Base-by-base conservation (phyloP, 2,329 filamentous ascomycete species). In the Penicillium sp. region DNA sequence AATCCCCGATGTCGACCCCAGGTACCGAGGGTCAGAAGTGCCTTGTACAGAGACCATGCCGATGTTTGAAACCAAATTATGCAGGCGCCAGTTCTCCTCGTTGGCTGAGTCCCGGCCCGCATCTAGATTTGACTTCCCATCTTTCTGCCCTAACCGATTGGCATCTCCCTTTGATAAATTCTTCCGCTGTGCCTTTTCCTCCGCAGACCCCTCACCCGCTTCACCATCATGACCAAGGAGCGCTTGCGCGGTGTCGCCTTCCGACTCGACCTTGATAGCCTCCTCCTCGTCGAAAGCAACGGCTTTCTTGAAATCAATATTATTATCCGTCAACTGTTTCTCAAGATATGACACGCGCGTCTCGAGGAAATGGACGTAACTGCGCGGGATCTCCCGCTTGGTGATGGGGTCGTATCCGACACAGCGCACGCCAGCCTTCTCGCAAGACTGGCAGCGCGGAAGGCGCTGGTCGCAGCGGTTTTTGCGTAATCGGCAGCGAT, bases 331-430 rank as follows among this genome's bases (percentile, higher is more conserved):
- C 41, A 97, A 79, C 31, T 93, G 73, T 29, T 79, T 79, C 70
- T 97, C 92, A 27, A 97, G 82, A 71, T 93, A 88, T 54, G 84
- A 80, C 46, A 96, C 82, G 51, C 92, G 80, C 25, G 87, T 88
- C 70, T 97, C 92, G 52, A 97, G 84, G 67, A 95, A 97, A 72
- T 88, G 95, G 41, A 97, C 89, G 75, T 97, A 97, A 70, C 81
- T 85, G 71, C 91, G 82, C 41, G 92, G 92, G 50, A 97, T 95
- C 72, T 96, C 90, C 65, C 88, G 85, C 77, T 96, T 96, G 19
- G 89, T 95, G 64, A 96, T 95, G 29, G 92, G 91, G 67, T 97
- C 92, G 70, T 95, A 96, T 55, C 92, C 92, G 42, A 96, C 89
- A 69, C 93, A 97, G 58, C 88, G 86, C 38, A 95, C 88, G 50